phyloP scores from a whole-genome alignment of 345 rosid genomes.

The Abelmoschus esculentus region DNA sequence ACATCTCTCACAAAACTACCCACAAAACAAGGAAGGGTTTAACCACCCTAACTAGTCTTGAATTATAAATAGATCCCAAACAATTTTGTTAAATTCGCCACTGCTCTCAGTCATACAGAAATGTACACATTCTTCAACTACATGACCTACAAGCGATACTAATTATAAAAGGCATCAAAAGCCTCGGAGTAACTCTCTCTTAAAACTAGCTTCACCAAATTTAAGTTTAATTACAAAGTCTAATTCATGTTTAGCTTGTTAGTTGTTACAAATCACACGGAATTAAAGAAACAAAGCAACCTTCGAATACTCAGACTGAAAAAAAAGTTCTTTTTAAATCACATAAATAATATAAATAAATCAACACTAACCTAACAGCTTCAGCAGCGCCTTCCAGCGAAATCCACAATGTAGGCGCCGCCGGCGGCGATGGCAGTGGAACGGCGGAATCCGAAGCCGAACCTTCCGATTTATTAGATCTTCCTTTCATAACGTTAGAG shows the following conservation, averaged over 20 bases:
- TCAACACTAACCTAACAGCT: conserved; percentile 29
- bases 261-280: neutral
- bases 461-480: conserved; percentile 25
- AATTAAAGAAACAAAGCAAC: neutral
- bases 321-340: too few relatives aligned
- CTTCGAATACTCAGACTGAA: neutral
- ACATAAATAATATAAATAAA: neutral
- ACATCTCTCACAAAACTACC: neutral
- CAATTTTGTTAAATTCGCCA: too few relatives aligned
- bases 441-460: conserved; percentile 8
- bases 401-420: conserved; percentile 5
- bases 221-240: neutral
- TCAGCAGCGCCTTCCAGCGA: conserved; percentile 26
- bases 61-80: too few relatives aligned
- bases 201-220: neutral
- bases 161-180: neutral
- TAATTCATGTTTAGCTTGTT: neutral
- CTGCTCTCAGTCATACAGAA: neutral
- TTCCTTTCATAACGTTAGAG: conserved; percentile 36
- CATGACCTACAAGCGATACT: neutral
- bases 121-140: neutral
- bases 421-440: conserved; percentile 11
- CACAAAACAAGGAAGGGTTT: neutral
- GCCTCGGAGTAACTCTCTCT: neutral
- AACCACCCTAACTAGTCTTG: neutral